phyloP scores from a whole-genome alignment of 2,329 filamentous ascomycete species.

The Alternaria brassicae region DNA sequence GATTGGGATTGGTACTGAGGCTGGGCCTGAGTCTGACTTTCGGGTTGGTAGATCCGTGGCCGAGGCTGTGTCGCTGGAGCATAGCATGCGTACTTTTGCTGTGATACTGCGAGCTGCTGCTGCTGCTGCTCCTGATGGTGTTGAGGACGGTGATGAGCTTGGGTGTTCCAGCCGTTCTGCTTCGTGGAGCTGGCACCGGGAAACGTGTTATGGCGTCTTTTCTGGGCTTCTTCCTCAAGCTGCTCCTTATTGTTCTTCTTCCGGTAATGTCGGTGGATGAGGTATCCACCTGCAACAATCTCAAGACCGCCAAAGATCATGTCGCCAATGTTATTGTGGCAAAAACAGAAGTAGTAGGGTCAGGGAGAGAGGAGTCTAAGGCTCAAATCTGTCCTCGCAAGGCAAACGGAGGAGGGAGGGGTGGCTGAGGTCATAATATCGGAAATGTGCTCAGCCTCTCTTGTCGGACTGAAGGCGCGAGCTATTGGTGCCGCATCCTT shows the following conservation, averaged over 20 bases:
- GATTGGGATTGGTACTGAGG: slow-evolving; percentile 18
- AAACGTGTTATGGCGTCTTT: slow-evolving; percentile 38
- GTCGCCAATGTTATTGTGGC: slow-evolving; percentile 15
- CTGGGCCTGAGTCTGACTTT: slow-evolving; percentile 17
- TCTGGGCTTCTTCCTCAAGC: slow-evolving; percentile 34
- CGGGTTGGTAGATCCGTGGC: slow-evolving; percentile 8
- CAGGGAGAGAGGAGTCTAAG: not conserved
- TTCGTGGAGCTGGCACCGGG: slow-evolving; percentile 33
- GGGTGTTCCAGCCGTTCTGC: slow-evolving; percentile 20
- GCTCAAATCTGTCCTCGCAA: not conserved
- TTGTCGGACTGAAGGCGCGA: slow-evolving; percentile 23
- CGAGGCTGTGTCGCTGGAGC: slow-evolving; percentile 17
- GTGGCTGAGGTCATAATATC: slow-evolving; percentile 29
- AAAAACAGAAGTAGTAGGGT: not conserved
- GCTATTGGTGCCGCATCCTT: slow-evolving; percentile 29
- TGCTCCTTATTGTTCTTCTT: slow-evolving; percentile 45
- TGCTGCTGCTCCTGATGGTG: slow-evolving; percentile 16
- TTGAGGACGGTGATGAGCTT: slow-evolving; percentile 22
- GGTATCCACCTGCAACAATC: slow-evolving; percentile 45
- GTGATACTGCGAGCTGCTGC: slow-evolving; percentile 17
- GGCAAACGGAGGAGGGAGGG: slow-evolving; percentile 3
- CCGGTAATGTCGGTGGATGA: slow-evolving; percentile 46
- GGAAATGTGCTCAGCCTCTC: slow-evolving; percentile 31
- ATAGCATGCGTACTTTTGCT: slow-evolving; percentile 39
- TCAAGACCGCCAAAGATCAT: slow-evolving; percentile 52